Evolutionary conservation across 106 monocot genomes (phyloP), one percentile per base, ranked within the genome.

Genomic region (Acorus calamus): DNA sequence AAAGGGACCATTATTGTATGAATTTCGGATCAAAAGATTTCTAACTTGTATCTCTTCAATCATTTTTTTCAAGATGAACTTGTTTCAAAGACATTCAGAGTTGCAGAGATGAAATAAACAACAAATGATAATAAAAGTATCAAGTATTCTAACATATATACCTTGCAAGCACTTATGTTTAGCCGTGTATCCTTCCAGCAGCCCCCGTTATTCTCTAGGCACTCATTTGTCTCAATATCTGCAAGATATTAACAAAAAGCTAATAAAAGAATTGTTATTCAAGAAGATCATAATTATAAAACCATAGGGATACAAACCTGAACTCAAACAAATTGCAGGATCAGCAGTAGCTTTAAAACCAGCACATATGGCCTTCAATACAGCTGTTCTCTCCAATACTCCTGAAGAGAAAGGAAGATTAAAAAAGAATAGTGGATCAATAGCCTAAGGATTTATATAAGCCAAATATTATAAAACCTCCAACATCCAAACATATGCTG

Each of bases 221-320:
- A 98, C 42, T 98, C 76, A 61, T 98, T 88, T 57, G 96, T 98
- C 58, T 98, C 79, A 49, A 98, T 73, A 69, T 88, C 96, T 98
- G 65, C 1, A 58, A 46, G 47, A 11, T 28, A 60, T 7, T 55
- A 63, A 62, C 3, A 46, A 59, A 52, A 41, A 45, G 50, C 4
- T 8, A 2, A 3, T 8, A 48, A 42, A 55, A 28, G 28, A 28
- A 28, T 0, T 28, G 28, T 28, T 28, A 28, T 28, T 28, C 0
- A 28, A 28, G 28, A 28, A 28, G 28, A 28, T 28, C 28, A 28
- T 28, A 28, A 28, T 28, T 28, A 28, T 28, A 28, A 28, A 28
- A 28, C 28, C 28, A 28, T 28, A n/a, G 8, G 28, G 28, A 28
- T 28, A 28, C 50, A 44, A 55, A 94, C 94, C 89, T 84, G 49